These are phyloP conservation scores for Perkinsus chesapeaki DNA, from an alignment of 169 alveolate genomes.

Conservation along the genomic window DNA sequence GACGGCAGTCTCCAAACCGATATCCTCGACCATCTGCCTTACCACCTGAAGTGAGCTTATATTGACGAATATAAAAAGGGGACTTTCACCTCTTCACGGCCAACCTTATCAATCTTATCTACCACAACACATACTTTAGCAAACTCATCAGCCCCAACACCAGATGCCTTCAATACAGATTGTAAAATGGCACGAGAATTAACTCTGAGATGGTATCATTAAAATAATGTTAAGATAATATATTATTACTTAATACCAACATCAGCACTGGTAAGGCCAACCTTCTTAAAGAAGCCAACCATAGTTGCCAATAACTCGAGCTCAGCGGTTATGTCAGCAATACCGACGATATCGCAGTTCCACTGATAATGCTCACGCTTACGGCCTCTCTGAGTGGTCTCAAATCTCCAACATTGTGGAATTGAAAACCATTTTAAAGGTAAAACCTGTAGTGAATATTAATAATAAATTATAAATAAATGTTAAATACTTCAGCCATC, in stretches of 20 bases:
- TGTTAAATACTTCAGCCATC: slow-evolving; percentile 5
- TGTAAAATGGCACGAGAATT: slow-evolving; percentile 19
- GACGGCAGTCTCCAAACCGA: background rate
- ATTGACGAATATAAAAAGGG: background rate
- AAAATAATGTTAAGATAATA: background rate
- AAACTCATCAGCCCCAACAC: slow-evolving; percentile 9
- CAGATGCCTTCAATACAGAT: background rate
- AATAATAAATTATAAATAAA: background rate
- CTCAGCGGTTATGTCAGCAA: background rate
- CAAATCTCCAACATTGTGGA: slow-evolving; percentile 39
- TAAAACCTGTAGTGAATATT: background rate
- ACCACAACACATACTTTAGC: slow-evolving; percentile 11
- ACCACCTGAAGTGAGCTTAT: background rate
- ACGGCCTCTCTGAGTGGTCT: slow-evolving; percentile 32
- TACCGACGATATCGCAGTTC: slow-evolving; percentile 41
- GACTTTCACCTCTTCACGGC: background rate
- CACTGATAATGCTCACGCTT: slow-evolving; percentile 14
- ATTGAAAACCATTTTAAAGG: slow-evolving; percentile 26
- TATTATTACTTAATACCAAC: slow-evolving; percentile 33
- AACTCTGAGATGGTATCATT: slow-evolving; percentile 18
- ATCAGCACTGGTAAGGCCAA: slow-evolving; percentile 25
- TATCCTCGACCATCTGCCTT: background rate
- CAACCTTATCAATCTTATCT: slow-evolving; percentile 18
- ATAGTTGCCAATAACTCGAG: slow-evolving; percentile 28
- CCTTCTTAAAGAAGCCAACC: slow-evolving; percentile 20